A percentile compares a stretch with the other conserved stretches of the same genome.
Conservation (phyloP, 2,329 filamentous ascomycete genomes). For the Nannizziopsis barbatae region DNA sequence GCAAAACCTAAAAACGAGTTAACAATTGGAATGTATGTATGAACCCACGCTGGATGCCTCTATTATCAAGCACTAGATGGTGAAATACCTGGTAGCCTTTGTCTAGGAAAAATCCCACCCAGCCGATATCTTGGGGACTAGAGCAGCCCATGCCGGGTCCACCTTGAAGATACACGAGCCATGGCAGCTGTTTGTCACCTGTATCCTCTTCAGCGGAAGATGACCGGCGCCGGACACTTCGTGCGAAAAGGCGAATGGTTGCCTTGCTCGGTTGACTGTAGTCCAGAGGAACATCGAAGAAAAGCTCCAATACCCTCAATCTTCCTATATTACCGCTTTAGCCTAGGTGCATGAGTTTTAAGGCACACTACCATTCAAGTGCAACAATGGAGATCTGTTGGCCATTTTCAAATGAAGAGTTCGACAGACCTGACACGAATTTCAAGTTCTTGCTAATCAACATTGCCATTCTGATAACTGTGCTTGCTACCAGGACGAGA, state of each 20-base stretch:
- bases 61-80: not conserved
- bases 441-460: conserved; percentile 30
- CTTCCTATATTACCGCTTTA: conserved; percentile 45
- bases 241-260: conserved; percentile 64
- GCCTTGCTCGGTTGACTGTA: conserved; percentile 52
- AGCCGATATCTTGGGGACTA: conserved; percentile 59
- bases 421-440: conserved; percentile 28
- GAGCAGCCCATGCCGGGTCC: conserved; percentile 71
- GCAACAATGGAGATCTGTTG: too few species aligned
- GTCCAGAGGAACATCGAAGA: conserved; percentile 78
- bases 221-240: conserved; percentile 58
- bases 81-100: conserved; percentile 63
- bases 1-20: conserved; percentile 43
- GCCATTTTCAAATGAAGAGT: not conserved
- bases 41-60: too few species aligned
- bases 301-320: conserved; percentile 65
- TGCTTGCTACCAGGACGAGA: too few species aligned
- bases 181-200: conserved; percentile 43
- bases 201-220: conserved; percentile 43
- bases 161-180: conserved; percentile 66
- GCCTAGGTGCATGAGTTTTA: not conserved
- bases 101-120: conserved; percentile 60
- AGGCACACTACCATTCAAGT: too few species aligned
- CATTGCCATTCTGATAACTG: conserved; percentile 26
- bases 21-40: not conserved